These are phyloP conservation scores for Kwoniella sp. DNA, from an alignment of 768 basidiomycete species.

Conservation along the genomic window DNA sequence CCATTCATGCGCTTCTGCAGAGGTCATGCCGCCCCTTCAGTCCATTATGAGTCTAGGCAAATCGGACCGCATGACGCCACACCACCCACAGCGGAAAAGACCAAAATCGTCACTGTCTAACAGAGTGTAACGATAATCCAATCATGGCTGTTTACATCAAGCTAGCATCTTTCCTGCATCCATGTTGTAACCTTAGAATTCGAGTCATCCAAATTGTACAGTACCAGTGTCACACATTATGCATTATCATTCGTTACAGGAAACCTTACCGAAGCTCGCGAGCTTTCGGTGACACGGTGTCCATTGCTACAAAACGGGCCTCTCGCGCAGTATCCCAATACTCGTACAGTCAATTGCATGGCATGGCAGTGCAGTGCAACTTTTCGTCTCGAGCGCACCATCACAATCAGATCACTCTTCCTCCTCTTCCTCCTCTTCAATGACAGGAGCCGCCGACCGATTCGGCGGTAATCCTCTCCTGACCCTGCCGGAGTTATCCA, in stretches of 20 bases:
- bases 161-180: not conserved
- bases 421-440: conserved; percentile 38
- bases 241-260: not conserved
- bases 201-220: not conserved
- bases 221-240: conserved; percentile 6
- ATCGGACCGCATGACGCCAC: not conserved
- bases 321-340: too few species aligned
- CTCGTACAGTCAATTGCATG: too few species aligned
- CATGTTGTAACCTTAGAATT: not conserved
- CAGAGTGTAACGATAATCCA: not conserved
- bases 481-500: conserved; percentile 6
- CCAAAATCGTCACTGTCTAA: not conserved
- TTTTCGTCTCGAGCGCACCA: too few species aligned
- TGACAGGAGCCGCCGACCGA: conserved; percentile 23
- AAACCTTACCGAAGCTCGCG: too few species aligned
- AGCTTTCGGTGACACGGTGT: too few species aligned
- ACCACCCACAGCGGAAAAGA: not conserved
- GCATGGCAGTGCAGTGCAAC: not conserved
- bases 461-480: conserved; percentile 20
- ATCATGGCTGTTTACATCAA: too few species aligned
- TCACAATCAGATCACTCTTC: conserved; percentile 25
- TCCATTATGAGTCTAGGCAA: conserved; percentile 42
- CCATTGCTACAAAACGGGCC: too few species aligned
- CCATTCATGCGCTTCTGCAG: conserved; percentile 20
- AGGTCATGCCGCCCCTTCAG: conserved; percentile 40